phyloP scores from a whole-genome alignment of 1,139 yeast species.

The Hyphopichia fennica region DNA sequence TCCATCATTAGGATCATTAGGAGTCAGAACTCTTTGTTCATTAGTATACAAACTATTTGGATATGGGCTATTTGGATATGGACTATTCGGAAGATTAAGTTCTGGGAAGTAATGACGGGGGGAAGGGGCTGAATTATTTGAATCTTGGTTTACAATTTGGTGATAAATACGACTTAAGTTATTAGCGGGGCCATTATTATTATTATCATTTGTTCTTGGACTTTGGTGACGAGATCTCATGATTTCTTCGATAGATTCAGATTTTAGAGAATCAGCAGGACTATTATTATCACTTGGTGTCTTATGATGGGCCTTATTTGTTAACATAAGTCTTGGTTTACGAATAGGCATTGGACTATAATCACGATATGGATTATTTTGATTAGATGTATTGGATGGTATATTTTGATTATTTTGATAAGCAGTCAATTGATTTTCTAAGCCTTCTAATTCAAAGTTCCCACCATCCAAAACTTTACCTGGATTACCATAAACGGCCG shows the following conservation, averaged over 20 bases:
- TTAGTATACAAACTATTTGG: not conserved
- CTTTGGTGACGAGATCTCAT: constrained; percentile 31
- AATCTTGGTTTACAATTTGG: constrained; percentile 29
- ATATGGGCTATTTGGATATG: constrained; percentile 15
- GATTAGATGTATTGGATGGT: constrained; percentile 1
- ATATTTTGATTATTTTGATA: constrained; percentile 10
- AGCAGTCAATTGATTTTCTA: constrained; percentile 16
- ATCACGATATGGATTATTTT: constrained; percentile 5
- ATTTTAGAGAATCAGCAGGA: constrained; percentile 5
- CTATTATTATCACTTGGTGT: constrained; percentile 10
- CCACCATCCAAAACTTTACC: constrained; percentile 48
- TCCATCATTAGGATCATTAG: constrained; percentile 17
- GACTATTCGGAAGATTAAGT: constrained; percentile 19
- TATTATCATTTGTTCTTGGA: constrained; percentile 11
- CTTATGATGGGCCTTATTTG: constrained; percentile 36
- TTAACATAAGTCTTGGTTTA: constrained; percentile 45
- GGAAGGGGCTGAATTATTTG: constrained; percentile 17
- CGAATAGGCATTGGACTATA: constrained; percentile 22
- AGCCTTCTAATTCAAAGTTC: constrained; percentile 12
- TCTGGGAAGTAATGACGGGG: constrained; percentile 38
- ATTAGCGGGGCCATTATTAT: constrained; percentile 7
- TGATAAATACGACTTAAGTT: constrained; percentile 32
- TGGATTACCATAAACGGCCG: constrained; percentile 72
- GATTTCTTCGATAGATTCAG: constrained; percentile 36
- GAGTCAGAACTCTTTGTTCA: constrained; percentile 5